These are phyloP conservation scores for Prunus kanzakura DNA, from an alignment of 306 rosid species.

Conservation along the genomic window DNA sequence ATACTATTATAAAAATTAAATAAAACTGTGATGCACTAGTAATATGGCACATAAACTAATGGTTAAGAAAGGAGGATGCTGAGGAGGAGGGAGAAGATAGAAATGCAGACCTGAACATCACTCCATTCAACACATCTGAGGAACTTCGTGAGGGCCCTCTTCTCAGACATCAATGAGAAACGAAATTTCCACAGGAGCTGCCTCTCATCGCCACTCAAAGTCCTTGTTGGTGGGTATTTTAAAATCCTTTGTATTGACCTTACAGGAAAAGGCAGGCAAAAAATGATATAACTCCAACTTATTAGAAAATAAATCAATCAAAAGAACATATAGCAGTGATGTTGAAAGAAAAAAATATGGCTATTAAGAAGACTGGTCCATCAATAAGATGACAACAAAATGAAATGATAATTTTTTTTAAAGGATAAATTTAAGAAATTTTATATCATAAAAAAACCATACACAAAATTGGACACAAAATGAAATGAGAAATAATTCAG, in stretches of 20 bases:
- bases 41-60: neutral
- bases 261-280: slow-evolving; percentile 26
- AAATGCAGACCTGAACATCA: slow-evolving; percentile 74
- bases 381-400: neutral
- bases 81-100: neutral
- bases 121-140: slow-evolving; percentile 99
- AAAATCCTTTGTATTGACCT: slow-evolving; percentile 89
- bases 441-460: too few species aligned
- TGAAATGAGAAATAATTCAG: neutral
- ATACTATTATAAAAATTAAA: neutral
- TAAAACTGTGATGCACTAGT: neutral
- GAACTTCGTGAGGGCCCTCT: slow-evolving; percentile 98
- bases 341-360: neutral
- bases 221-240: slow-evolving; percentile 96
- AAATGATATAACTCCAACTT: slow-evolving; percentile 9
- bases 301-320: neutral
- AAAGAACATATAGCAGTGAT: neutral
- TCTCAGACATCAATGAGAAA: slow-evolving; percentile 96
- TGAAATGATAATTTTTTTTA: neutral
- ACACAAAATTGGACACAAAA: neutral
- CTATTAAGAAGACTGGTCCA: neutral
- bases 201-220: slow-evolving; percentile 94
- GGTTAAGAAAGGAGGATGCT: neutral
- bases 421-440: too few species aligned
- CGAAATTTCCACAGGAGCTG: slow-evolving; percentile 99